phyloP scores from a whole-genome alignment of 1,284 basidiomycete species.

The Neonothopanus nambi region DNA sequence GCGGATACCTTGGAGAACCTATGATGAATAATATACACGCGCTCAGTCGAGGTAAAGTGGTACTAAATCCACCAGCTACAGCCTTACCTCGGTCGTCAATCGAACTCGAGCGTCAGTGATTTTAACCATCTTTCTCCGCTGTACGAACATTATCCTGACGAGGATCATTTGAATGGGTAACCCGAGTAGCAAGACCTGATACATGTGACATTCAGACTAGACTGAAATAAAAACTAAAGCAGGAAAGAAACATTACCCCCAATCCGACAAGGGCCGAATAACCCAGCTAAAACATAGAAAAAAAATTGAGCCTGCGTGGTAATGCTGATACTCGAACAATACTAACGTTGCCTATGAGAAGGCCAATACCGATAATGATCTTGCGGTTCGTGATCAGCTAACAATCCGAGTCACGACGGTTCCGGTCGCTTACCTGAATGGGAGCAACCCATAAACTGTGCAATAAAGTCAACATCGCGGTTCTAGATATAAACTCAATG shows the following conservation, averaged over 20 bases:
- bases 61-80: neutral
- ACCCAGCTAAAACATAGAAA: slow-evolving; percentile 47
- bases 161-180: slow-evolving; percentile 66
- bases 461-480: neutral
- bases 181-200: slow-evolving; percentile 51
- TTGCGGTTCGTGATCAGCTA: slow-evolving; percentile 24
- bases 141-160: slow-evolving; percentile 63
- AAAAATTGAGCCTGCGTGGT: neutral
- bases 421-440: slow-evolving; percentile 40
- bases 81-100: slow-evolving; percentile 58
- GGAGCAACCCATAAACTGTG: slow-evolving; percentile 56
- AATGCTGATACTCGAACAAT: neutral
- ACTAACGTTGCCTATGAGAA: slow-evolving; percentile 61
- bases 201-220: neutral
- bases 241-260: slow-evolving; percentile 39
- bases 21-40: neutral
- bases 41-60: neutral
- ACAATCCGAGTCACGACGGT: too few species aligned
- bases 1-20: slow-evolving; percentile 64
- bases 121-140: slow-evolving; percentile 65
- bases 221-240: neutral
- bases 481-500: slow-evolving; percentile 1
- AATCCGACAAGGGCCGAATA: slow-evolving; percentile 73
- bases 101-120: slow-evolving; percentile 74
- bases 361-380: slow-evolving; percentile 62